Evolutionary conservation across 2,329 filamentous ascomycete species (phyloP).

Genomic region (Verticillium longisporum): DNA sequence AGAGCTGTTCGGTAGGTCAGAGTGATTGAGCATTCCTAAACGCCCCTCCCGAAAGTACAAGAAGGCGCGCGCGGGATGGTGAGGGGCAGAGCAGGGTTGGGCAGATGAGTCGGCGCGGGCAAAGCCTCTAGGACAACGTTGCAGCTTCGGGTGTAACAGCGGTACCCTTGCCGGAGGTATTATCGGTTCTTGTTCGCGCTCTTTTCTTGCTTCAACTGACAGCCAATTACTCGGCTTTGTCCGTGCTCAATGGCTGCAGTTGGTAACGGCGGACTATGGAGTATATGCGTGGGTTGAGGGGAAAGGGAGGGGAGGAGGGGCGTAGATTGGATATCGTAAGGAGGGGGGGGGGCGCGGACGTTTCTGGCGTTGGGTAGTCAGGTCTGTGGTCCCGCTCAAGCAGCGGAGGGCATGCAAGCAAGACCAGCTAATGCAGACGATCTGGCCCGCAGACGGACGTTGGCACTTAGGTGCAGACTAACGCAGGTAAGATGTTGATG

Average conservation of each 20-base stretch:
- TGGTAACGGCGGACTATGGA: not conserved
- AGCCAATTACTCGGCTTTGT: constrained; percentile 7
- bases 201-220: not conserved
- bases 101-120: not conserved
- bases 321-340: not conserved
- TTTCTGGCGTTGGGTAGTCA: not conserved
- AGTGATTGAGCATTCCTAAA: not conserved
- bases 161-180: constrained; percentile 3
- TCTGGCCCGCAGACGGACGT: constrained; percentile 1
- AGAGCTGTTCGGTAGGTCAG: not conserved
- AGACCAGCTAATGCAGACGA: constrained; percentile 1
- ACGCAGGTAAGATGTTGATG: not conserved
- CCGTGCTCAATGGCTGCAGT: constrained; percentile 8
- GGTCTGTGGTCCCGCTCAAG: not conserved
- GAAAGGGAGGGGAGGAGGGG: not conserved
- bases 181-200: not conserved
- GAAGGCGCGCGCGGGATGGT: not conserved
- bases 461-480: not conserved
- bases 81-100: not conserved
- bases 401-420: not conserved
- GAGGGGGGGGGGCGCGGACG: not conserved
- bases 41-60: not conserved
- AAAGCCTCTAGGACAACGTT: not conserved
- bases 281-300: not conserved
- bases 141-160: not conserved